These are phyloP conservation scores for Solanum infundibuliforme DNA, from an alignment of 257 asterid genomes.

Conservation along the genomic window DNA sequence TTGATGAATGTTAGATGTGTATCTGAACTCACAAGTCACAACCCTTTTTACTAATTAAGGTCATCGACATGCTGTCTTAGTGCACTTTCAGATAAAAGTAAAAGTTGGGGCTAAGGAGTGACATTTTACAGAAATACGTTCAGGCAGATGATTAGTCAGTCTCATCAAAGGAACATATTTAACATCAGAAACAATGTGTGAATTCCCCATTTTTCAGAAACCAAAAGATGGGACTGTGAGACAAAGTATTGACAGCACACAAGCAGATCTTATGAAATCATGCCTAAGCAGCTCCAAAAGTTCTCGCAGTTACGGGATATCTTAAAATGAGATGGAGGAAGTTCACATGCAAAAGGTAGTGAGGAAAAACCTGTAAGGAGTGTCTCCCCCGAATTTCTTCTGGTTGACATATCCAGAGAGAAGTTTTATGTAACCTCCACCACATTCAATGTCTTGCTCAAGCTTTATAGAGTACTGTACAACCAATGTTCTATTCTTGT, in stretches of 20 bases:
- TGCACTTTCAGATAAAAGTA: not conserved
- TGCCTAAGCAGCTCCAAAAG: not conserved
- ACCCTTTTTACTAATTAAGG: not conserved
- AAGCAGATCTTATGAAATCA: not conserved
- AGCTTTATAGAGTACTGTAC: slow-evolving; percentile 78
- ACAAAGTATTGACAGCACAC: not conserved
- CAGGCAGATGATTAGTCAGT: not conserved
- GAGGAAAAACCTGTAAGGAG: slow-evolving; percentile 76
- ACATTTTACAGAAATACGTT: not conserved
- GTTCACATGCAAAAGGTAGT: not conserved
- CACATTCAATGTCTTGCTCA: slow-evolving; percentile 97
- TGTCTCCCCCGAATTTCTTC: slow-evolving; percentile 96
- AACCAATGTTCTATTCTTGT: slow-evolving; percentile 82
- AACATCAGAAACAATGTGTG: not conserved
- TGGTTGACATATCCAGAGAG: slow-evolving; percentile 87
- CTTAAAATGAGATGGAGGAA: not conserved
- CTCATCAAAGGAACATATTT: not conserved
- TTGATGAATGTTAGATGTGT: not conserved
- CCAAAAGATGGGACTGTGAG: not conserved
- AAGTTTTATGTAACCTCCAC: slow-evolving; percentile 95
- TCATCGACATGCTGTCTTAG: not conserved
- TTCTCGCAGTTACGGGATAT: not conserved
- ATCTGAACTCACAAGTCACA: not conserved
- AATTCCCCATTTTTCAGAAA: not conserved
- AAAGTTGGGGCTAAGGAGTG: not conserved